Evolutionary conservation across 768 basidiomycete species (phyloP).

Genomic region (Auricularia auricula-judae): DNA sequence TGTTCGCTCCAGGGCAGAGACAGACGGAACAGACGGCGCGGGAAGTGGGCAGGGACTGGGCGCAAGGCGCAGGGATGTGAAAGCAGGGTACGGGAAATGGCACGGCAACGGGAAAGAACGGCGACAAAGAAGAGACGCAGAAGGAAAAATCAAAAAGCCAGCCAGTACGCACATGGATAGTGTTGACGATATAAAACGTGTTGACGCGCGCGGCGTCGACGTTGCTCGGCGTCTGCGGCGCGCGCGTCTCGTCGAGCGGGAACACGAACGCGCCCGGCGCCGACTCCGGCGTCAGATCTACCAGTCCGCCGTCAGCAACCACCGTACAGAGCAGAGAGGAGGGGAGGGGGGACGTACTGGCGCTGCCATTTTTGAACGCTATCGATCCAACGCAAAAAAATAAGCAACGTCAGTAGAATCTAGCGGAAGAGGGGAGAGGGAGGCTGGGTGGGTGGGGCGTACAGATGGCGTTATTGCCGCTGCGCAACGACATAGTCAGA

Average conservation of each 20-base stretch:
- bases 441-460: not conserved
- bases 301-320: not conserved
- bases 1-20: too few relatives aligned
- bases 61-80: too few relatives aligned
- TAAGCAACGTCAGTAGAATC: not conserved
- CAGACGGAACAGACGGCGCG: too few relatives aligned
- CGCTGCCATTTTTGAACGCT: not conserved
- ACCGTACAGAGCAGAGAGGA: not conserved
- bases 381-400: too few relatives aligned
- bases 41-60: too few relatives aligned
- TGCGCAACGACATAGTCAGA: not conserved
- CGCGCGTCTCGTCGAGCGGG: slow-evolving; percentile 21
- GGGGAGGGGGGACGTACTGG: not conserved
- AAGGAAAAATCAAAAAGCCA: not conserved
- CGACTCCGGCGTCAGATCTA: slow-evolving; percentile 26
- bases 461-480: not conserved
- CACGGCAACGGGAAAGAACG: too few relatives aligned
- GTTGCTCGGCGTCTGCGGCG: slow-evolving; percentile 34
- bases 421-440: not conserved
- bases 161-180: slow-evolving; percentile 30
- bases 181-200: slow-evolving; percentile 53
- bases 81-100: too few relatives aligned
- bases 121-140: not conserved
- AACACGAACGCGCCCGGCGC: slow-evolving; percentile 28
- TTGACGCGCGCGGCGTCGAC: slow-evolving; percentile 34